phyloP scores from a whole-genome alignment of 2,329 filamentous ascomycete genomes.

The Venturia carpophila region DNA sequence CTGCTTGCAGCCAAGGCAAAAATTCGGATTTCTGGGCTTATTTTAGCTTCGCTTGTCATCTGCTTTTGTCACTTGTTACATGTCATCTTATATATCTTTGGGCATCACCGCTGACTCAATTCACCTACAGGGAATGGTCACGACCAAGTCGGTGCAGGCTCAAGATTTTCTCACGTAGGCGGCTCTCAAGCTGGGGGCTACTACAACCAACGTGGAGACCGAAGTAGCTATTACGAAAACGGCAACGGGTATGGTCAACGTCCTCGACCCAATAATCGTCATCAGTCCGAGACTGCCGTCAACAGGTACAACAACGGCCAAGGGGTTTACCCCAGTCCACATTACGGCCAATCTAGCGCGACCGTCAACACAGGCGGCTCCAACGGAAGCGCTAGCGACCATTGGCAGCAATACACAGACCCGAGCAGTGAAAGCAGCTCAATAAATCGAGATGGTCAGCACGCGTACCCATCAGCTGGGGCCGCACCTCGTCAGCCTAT shows the following conservation, averaged over 20 bases:
- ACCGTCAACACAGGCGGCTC: conserved; percentile 73
- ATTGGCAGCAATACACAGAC: conserved; percentile 62
- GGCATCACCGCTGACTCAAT: not conserved
- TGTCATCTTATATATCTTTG: not conserved
- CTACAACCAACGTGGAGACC: conserved; percentile 24
- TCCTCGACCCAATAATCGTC: conserved; percentile 27
- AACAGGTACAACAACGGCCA: conserved; percentile 36
- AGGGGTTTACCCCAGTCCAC: conserved; percentile 41
- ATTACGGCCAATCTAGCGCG: conserved; percentile 74
- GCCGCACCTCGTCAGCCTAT: conserved; percentile 13
- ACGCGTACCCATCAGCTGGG: not conserved
- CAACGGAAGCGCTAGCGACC: conserved; percentile 64
- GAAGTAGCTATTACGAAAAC: conserved; percentile 39
- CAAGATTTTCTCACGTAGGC: conserved; percentile 10
- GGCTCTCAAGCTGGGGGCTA: conserved; percentile 15
- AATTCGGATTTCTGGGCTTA: not conserved
- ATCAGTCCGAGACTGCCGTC: conserved; percentile 37
- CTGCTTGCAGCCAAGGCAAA: not conserved
- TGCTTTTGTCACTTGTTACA: not conserved
- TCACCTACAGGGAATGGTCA: conserved; percentile 19
- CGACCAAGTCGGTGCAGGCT: conserved; percentile 19
- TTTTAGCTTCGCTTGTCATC: not conserved
- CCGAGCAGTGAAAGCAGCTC: conserved; percentile 93
- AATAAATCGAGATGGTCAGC: conserved; percentile 54
- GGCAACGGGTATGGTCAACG: conserved; percentile 16